A percentile compares a stretch with the other conserved stretches of the same genome.
Conservation (phyloP, 2,329 filamentous ascomycete genomes). For the Penicillium sp. region DNA sequence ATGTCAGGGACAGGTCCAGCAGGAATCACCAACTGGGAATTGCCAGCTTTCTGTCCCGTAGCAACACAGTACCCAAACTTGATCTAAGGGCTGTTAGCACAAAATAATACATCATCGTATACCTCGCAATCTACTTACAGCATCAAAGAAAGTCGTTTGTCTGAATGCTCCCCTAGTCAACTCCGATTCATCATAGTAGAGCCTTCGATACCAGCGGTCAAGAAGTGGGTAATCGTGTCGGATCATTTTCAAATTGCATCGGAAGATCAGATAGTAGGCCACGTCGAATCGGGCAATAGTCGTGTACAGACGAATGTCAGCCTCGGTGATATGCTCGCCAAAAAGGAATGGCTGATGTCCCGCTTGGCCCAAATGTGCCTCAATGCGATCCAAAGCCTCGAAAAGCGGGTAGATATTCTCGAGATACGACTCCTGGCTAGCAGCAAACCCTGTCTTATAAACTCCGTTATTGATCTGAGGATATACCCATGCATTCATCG, state of each 20-base stretch:
- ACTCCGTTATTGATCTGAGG: slow-evolving; percentile 56
- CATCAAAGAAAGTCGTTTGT: slow-evolving; percentile 46
- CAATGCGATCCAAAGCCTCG: slow-evolving; percentile 68
- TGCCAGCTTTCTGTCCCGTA: slow-evolving; percentile 20
- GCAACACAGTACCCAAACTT: slow-evolving; percentile 28
- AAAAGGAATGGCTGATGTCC: slow-evolving; percentile 66
- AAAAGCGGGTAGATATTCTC: slow-evolving; percentile 68
- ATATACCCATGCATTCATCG: slow-evolving; percentile 75
- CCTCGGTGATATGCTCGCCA: slow-evolving; percentile 71
- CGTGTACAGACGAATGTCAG: slow-evolving; percentile 70
- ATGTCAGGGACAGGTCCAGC: slow-evolving; percentile 30
- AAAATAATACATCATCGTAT: background rate
- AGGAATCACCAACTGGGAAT: slow-evolving; percentile 24
- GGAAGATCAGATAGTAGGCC: slow-evolving; percentile 80
- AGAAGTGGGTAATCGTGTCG: slow-evolving; percentile 58
- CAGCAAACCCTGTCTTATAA: slow-evolving; percentile 70
- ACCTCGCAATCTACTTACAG: slow-evolving; percentile 26
- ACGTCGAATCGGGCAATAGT: slow-evolving; percentile 68
- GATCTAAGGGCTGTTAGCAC: slow-evolving; percentile 17
- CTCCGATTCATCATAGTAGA: slow-evolving; percentile 50
- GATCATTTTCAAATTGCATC: slow-evolving; percentile 66
- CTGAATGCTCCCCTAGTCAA: slow-evolving; percentile 45
- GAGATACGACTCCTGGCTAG: slow-evolving; percentile 74
- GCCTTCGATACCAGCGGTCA: slow-evolving; percentile 46
- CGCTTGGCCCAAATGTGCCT: slow-evolving; percentile 60